phyloP scores from a whole-genome alignment of 169 alveolate genomes.

The Cryptosporidium canis region DNA sequence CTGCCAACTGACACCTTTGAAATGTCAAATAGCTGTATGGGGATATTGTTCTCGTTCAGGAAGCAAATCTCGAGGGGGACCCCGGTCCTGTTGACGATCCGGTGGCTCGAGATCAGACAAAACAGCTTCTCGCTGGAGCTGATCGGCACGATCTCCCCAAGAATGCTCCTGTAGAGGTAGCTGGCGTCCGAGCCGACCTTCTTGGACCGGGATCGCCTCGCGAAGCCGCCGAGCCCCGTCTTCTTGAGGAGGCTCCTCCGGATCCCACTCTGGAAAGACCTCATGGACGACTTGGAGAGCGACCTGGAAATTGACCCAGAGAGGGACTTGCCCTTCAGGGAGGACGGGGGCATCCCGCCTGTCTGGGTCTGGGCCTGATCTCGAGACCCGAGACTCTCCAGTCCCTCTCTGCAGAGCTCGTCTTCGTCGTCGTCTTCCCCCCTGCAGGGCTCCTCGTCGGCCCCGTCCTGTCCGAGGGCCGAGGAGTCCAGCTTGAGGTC shows the following conservation, averaged over 20 bases:
- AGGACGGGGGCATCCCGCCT: neutral
- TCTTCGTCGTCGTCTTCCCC: neutral
- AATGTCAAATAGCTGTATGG: slow-evolving; percentile 55
- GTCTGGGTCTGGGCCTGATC: too few species aligned
- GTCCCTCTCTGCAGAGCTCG: too few species aligned
- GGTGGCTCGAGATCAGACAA: slow-evolving; percentile 34
- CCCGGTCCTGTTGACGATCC: slow-evolving; percentile 47
- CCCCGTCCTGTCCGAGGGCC: neutral
- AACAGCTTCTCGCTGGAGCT: slow-evolving; percentile 6
- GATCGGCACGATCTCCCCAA: slow-evolving; percentile 33
- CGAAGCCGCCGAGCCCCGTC: neutral
- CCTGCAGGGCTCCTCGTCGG: neutral
- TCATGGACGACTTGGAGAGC: slow-evolving; percentile 28
- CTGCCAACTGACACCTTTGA: slow-evolving; percentile 15
- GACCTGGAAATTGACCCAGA: slow-evolving; percentile 24
- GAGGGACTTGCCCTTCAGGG: slow-evolving; percentile 9
- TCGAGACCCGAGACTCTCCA: too few species aligned
- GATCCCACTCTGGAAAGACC: slow-evolving; percentile 43
- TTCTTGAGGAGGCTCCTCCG: slow-evolving; percentile 1
- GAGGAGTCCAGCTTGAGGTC: neutral
- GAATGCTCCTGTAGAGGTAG: neutral
- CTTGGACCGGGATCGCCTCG: neutral
- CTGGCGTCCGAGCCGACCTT: neutral
- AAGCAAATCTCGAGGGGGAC: slow-evolving; percentile 61
- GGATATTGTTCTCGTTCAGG: slow-evolving; percentile 34